phyloP scores from a whole-genome alignment of 1,139 yeast genomes.

The Petasospora rhodanensis region DNA sequence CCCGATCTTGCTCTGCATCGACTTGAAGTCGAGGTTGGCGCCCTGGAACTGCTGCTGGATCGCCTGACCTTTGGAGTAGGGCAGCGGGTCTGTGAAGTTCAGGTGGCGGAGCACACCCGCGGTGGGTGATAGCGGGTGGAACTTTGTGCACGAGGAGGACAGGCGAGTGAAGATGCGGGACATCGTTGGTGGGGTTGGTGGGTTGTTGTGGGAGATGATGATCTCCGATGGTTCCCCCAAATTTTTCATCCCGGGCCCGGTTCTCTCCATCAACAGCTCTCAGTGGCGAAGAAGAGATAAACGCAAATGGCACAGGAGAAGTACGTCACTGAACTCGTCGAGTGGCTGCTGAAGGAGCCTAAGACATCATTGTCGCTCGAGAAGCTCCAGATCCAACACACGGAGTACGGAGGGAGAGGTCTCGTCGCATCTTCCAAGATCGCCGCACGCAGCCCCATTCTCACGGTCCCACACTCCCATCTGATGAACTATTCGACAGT shows the following conservation, averaged over 20 bases:
- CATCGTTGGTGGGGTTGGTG: too few species aligned
- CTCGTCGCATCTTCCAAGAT: conserved; percentile 41
- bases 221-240: too few species aligned
- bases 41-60: conserved; percentile 62
- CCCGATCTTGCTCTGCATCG: conserved; percentile 44
- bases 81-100: conserved; percentile 52
- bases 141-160: conserved; percentile 15
- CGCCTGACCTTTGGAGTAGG: conserved; percentile 54
- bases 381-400: conserved; percentile 26
- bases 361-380: conserved; percentile 11
- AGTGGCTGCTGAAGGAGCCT: conserved; percentile 9
- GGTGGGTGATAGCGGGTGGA: too few species aligned
- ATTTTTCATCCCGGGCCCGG: too few species aligned
- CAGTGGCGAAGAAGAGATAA: too few species aligned
- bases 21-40: conserved; percentile 59
- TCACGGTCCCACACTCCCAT: conserved; percentile 54
- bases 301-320: neutral
- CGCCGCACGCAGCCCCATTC: conserved; percentile 38
- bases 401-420: conserved; percentile 58
- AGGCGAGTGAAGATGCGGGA: neutral
- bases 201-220: too few species aligned
- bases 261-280: too few species aligned
- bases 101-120: conserved; percentile 59
- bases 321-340: neutral
- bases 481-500: conserved; percentile 61